A percentile compares a stretch with the other conserved stretches of the same genome.
Conservation (phyloP, 2,329 filamentous ascomycete species). For the Erysiphe neolycopersici region DNA sequence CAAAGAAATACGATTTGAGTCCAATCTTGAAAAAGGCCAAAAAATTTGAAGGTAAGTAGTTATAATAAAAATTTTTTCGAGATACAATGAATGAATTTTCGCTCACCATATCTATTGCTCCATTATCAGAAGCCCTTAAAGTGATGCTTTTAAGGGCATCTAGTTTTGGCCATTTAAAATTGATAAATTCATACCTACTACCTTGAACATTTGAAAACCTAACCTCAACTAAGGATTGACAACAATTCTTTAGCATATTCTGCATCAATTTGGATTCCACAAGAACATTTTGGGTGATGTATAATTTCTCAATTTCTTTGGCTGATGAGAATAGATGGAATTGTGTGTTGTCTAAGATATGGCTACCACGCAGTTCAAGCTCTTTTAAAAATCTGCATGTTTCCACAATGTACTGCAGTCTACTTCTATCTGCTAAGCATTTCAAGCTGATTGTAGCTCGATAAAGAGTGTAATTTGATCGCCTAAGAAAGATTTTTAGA, state of each 20-base stretch:
- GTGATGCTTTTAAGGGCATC: slow-evolving; percentile 4
- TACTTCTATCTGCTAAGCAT: slow-evolving; percentile 5
- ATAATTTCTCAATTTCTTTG: slow-evolving; percentile 5
- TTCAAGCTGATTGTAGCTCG: slow-evolving; percentile 7
- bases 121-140: slow-evolving; percentile 1
- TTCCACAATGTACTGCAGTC: slow-evolving; percentile 7
- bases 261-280: slow-evolving; percentile 4
- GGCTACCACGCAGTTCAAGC: slow-evolving; percentile 7
- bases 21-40: not conserved
- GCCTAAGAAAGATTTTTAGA: slow-evolving; percentile 7
- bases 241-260: slow-evolving; percentile 3
- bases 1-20: too few species aligned
- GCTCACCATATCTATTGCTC: slow-evolving; percentile 6
- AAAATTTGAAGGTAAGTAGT: slow-evolving; percentile 1
- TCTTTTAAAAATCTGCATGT: slow-evolving; percentile 8
- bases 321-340: slow-evolving; percentile 5
- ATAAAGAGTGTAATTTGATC: slow-evolving; percentile 11
- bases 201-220: slow-evolving; percentile 3
- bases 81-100: not conserved
- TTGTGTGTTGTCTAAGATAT: slow-evolving; percentile 9
- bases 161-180: slow-evolving; percentile 3
- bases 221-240: slow-evolving; percentile 5
- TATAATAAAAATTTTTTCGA: not conserved
- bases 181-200: not conserved
- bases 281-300: slow-evolving; percentile 3